These are phyloP conservation scores for Diversispora eburnea DNA, from an alignment of 192 early-diverging fungal species.

Conservation along the genomic window DNA sequence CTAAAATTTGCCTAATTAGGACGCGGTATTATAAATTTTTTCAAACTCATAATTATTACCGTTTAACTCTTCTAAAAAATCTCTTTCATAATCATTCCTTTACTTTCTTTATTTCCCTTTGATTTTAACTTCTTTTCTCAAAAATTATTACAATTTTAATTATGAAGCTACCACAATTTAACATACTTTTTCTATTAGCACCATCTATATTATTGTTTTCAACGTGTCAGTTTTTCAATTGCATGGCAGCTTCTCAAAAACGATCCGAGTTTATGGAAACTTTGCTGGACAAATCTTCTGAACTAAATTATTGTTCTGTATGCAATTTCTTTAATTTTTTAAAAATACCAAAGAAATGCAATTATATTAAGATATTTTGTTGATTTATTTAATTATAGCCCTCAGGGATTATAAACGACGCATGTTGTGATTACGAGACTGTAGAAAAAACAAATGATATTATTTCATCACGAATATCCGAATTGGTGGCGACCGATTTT, in stretches of 20 bases:
- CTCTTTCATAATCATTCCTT: too few species aligned
- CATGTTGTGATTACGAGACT: constrained; percentile 68
- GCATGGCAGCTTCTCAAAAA: neutral
- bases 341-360: neutral
- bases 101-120: too few species aligned
- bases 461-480: constrained; percentile 61
- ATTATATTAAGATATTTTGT: neutral
- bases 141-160: too few species aligned
- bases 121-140: too few species aligned
- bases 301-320: constrained; percentile 1
- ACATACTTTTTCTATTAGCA: neutral
- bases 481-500: constrained; percentile 80
- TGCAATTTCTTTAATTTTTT: neutral
- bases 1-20: too few species aligned
- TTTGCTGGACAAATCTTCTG: constrained; percentile 12
- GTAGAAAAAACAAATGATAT: constrained; percentile 74
- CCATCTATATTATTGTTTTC: neutral
- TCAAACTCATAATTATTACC: too few species aligned
- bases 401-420: constrained; percentile 55
- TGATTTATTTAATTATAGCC: constrained; percentile 36
- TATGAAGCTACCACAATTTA: too few species aligned
- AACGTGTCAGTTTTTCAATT: neutral
- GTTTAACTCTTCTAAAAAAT: too few species aligned
- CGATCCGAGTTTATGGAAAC: neutral
- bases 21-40: too few species aligned